These are phyloP conservation scores for Terfezia claveryi DNA, from an alignment of 495 filamentous ascomycete species.

Conservation along the genomic window DNA sequence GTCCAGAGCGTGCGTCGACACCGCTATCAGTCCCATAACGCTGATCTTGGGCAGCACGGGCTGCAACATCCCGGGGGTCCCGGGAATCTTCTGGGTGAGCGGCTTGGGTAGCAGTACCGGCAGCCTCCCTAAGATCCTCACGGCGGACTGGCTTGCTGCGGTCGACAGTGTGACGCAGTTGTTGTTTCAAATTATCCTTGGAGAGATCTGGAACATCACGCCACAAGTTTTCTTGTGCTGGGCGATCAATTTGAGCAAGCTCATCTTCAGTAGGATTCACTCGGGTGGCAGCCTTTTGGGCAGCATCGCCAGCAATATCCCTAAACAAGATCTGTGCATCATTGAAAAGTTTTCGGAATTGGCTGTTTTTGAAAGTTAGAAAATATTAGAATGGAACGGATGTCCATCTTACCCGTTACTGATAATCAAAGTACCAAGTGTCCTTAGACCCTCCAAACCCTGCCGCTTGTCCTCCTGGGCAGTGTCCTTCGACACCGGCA, in stretches of 20 bases:
- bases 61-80: slow-evolving; percentile 28
- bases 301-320: slow-evolving; percentile 79
- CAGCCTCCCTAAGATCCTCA: slow-evolving; percentile 31
- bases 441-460: slow-evolving; percentile 67
- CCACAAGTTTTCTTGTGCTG: slow-evolving; percentile 82
- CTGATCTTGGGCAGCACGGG: slow-evolving; percentile 25
- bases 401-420: slow-evolving; percentile 55
- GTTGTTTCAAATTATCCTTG: slow-evolving; percentile 43
- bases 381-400: slow-evolving; percentile 14
- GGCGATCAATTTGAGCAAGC: slow-evolving; percentile 51
- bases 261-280: slow-evolving; percentile 63
- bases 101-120: slow-evolving; percentile 32
- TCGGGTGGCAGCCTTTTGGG: slow-evolving; percentile 52
- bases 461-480: slow-evolving; percentile 32
- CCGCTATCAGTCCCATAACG: slow-evolving; percentile 26
- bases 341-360: slow-evolving; percentile 30
- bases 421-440: slow-evolving; percentile 69
- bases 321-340: slow-evolving; percentile 67
- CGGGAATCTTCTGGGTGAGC: slow-evolving; percentile 30
- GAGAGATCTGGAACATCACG: slow-evolving; percentile 68
- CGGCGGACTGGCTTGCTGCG: slow-evolving; percentile 31
- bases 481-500: slow-evolving; percentile 48
- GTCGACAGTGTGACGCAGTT: slow-evolving; percentile 37
- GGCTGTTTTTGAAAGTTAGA: background rate
- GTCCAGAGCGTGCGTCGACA: slow-evolving; percentile 33